Evolutionary conservation across 352 stramenopile genomes (phyloP).

Genomic region (Phytophthora europaea): DNA sequence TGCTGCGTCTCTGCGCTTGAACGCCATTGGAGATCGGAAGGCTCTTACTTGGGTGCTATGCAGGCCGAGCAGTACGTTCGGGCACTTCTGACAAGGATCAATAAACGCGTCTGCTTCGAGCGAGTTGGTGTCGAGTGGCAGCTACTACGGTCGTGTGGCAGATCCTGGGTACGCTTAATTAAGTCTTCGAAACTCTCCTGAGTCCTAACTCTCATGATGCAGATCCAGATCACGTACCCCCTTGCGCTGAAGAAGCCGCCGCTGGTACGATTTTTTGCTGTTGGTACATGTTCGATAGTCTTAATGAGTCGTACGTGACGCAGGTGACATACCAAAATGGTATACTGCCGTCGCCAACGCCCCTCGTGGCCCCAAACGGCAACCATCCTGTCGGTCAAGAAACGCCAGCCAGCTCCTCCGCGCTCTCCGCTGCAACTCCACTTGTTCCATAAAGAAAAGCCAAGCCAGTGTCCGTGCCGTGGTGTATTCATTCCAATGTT

Average conservation of each 20-base stretch:
- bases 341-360: constrained; percentile 22
- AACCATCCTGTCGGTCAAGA: constrained; percentile 21
- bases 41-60: constrained; percentile 3
- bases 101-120: constrained; percentile 69
- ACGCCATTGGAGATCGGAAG: not conserved
- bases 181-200: too few species aligned
- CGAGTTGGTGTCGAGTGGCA: constrained; percentile 69
- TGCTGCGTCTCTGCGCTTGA: not conserved
- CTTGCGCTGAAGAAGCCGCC: constrained; percentile 40
- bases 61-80: constrained; percentile 80
- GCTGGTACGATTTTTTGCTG: constrained; percentile 16
- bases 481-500: constrained; percentile 44
- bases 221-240: constrained; percentile 79
- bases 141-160: constrained; percentile 62
- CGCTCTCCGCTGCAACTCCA: constrained; percentile 23
- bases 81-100: constrained; percentile 67
- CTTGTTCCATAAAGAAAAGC: constrained; percentile 34
- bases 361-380: constrained; percentile 10
- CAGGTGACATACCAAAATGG: constrained; percentile 45
- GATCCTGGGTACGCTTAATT: constrained; percentile 55
- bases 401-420: constrained; percentile 3
- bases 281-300: not conserved
- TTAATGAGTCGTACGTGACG: not conserved
- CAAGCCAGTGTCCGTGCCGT: constrained; percentile 20
- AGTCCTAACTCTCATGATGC: not conserved